Conservation (phyloP, 495 filamentous ascomycete species). For the Friedmanniomyces endolithicus region DNA sequence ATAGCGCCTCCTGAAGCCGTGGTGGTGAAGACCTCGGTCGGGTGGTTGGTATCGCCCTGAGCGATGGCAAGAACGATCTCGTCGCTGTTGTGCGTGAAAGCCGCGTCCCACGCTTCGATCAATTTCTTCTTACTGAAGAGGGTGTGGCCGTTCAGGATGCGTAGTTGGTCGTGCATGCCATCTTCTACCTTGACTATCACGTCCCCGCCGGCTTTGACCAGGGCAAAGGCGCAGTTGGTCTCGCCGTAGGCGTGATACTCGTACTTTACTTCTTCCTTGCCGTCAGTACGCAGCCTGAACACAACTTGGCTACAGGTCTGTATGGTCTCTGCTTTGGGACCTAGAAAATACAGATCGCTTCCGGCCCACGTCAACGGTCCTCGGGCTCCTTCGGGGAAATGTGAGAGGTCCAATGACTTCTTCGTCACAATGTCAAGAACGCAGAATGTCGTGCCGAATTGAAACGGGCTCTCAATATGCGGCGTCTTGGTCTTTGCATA, state of each 20-base stretch:
- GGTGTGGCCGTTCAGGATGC: conserved; percentile 8
- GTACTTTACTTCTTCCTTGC: not conserved
- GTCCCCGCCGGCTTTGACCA: conserved; percentile 5
- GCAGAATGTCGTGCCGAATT: not conserved
- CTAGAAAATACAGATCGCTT: conserved; percentile 5
- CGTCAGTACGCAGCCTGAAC: not conserved
- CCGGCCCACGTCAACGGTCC: not conserved
- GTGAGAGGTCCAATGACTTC: not conserved
- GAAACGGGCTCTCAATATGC: not conserved
- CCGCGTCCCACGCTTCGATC: conserved; percentile 8
- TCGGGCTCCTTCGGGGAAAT: not conserved
- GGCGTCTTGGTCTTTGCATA: not conserved
- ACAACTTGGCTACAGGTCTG: not conserved
- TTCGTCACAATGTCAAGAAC: not conserved
- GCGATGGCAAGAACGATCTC: conserved; percentile 13
- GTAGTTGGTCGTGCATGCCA: conserved; percentile 8
- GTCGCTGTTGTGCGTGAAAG: conserved; percentile 13
- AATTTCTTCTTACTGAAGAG: conserved; percentile 9
- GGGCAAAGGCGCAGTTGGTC: not conserved
- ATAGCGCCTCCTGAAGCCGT: conserved; percentile 9
- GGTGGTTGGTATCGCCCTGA: conserved; percentile 3
- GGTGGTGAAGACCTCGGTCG: conserved; percentile 11
- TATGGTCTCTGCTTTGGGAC: not conserved
- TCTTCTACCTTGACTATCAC: not conserved
- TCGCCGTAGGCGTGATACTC: not conserved